Base-by-base conservation (phyloP, 2,329 filamentous ascomycete species). In the Penicillium sp. region DNA sequence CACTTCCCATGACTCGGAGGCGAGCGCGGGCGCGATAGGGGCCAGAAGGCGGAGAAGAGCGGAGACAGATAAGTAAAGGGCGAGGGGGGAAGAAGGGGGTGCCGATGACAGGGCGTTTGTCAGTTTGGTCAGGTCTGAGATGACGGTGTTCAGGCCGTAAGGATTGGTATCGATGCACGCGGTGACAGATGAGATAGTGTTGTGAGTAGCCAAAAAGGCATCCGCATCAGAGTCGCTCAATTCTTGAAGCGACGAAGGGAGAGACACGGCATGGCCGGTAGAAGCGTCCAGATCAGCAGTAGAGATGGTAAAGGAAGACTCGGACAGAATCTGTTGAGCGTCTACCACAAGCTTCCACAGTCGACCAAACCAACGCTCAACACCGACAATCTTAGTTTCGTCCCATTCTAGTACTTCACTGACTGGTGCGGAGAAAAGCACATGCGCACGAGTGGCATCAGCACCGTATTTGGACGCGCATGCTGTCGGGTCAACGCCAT, bases 351-450 rank as follows among this genome's bases (percentile, higher is more conserved):
- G 67, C 30, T 81, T 79, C 62, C 82, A 70, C 11, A 94, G 60
- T 14, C 85, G 77, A 3, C 75, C 72, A 11, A 94, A 75, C 89
- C 89, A 95, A 36, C 89, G 79, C 34, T 86, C 84, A 13, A 94
- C 78, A 2, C 89, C 89, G 0, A 81, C 72, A 34, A 95, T 91
- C 62, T 89, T 91, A 27, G 76, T 71, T 57, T 87, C 86, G 38
- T 94, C 87, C 88, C 89, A 95, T 62, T 93, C 86, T 2, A 95
- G 76, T 1, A 93, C 79, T 41, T 94, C 88, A 28, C 75, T 81
- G 10, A 94, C 85, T 0, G 89, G 87, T 1, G 89, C 89, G 54
- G 90, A 86, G 70, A 95, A 94, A 5, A 95, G 75, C 60, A 95
- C 86, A 60, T 95, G 89, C 3, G 87, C 87, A 40, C 89, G 76